Evolutionary conservation across 805 yeast species (phyloP), one percentile per base, ranked within the genome.

Genomic region (Pichia phayaonensis): DNA sequence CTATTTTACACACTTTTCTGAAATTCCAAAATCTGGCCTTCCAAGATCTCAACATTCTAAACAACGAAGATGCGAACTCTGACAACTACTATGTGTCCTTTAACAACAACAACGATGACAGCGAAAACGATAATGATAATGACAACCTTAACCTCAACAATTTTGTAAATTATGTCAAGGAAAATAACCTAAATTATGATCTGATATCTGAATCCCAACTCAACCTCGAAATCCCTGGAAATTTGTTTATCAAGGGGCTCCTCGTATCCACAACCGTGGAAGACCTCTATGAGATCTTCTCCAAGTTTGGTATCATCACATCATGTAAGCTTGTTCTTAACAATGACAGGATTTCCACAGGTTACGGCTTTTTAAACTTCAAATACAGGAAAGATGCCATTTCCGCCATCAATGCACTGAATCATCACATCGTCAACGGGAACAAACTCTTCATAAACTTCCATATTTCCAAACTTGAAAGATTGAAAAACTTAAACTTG

Each of bases 341-440:
- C 54, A 76, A 74, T 27, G 67, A 58, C 51, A 78, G 79, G 13
- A 60, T 59, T 23, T 69, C 74, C 27, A 70, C 68, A 55, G 79
- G 82, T 23, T 80, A 74, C 62, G 94, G 92, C 10, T 86, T 86
- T 65, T 76, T 86, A 18, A 83, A 85, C 54, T 86, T 74, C 61
- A 70, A 75, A 46, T 67, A 72, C 50, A 76, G 79, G 44, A 72
- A 72, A 12, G 77, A 79, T 69, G 90, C 95, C 2, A 71, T 81
- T 42, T 63, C 66, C 22, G 89, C 92, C 40, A 81, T 85, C 39
- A 67, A 74, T 21, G 54, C 56, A n/a, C 56, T 67, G 23, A 63
- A 64, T 49, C 67, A 66, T 42, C 40, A 43, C 8, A 60, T 49
- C 27, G 50, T 63, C 11, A 58, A 58, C 34, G 67, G 63, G 40